Conservation (phyloP, 148 eudicot genomes). For the Nepenthes mirabilis region DNA sequence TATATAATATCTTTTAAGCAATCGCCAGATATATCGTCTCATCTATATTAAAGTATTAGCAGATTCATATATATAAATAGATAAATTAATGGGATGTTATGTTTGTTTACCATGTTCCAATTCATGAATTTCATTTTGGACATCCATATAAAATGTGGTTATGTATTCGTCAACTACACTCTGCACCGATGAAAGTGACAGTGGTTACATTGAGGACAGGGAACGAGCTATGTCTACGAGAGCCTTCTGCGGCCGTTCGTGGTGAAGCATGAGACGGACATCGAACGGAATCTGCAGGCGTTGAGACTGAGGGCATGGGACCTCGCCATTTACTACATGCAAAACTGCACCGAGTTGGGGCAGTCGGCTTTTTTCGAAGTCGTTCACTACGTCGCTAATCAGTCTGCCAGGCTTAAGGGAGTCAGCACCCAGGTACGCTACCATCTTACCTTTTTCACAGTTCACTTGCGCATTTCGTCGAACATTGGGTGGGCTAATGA, state of each 20-base stretch:
- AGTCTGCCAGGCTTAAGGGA: slow-evolving; percentile 10
- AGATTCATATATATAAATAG: no score
- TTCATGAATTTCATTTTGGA: no score
- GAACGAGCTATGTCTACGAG: slow-evolving; percentile 20
- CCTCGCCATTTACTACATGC: slow-evolving; percentile 16
- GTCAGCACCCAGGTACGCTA: neutral
- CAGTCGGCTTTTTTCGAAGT: slow-evolving; percentile 16
- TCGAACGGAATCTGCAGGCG: slow-evolving; percentile 20
- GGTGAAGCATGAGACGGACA: slow-evolving; percentile 21
- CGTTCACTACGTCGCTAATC: slow-evolving; percentile 15
- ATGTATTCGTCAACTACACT: no score
- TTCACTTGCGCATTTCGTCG: no score
- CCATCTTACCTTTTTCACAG: neutral
- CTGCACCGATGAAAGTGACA: no score
- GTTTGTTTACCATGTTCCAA: no score
- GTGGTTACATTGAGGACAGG: slow-evolving; percentile 10
- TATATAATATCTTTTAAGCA: no score
- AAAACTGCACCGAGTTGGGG: slow-evolving; percentile 10
- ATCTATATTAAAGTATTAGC: no score
- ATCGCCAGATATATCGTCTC: no score
- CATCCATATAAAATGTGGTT: no score
- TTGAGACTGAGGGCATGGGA: slow-evolving; percentile 19
- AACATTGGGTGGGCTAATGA: no score
- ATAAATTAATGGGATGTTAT: no score
- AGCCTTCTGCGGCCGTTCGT: slow-evolving; percentile 19